These are phyloP conservation scores for Pseudozyma sp. DNA, from an alignment of 1,284 basidiomycete species.

Conservation along the genomic window DNA sequence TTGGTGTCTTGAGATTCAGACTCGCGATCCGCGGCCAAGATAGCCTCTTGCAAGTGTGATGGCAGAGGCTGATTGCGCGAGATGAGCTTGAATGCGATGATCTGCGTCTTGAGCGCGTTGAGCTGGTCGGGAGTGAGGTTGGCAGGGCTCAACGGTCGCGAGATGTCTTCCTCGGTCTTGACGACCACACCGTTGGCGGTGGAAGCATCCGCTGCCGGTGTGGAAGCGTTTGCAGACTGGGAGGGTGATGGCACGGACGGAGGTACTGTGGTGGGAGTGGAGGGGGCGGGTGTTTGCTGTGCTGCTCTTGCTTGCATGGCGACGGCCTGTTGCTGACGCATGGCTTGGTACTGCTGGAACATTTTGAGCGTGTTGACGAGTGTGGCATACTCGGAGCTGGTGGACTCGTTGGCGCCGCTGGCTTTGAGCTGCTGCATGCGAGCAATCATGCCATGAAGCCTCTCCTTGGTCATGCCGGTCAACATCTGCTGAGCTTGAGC, in stretches of 20 bases:
- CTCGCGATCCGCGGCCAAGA: conserved; percentile 70
- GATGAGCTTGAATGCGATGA: conserved; percentile 88
- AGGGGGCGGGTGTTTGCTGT: conserved; percentile 11
- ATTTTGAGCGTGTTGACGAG: conserved; percentile 65
- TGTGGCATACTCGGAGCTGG: conserved; percentile 67
- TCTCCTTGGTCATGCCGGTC: conserved; percentile 66
- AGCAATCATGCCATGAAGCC: conserved; percentile 60
- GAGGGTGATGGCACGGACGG: conserved; percentile 35
- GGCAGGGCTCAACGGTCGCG: conserved; percentile 49
- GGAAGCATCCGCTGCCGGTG: conserved; percentile 24
- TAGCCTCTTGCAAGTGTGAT: conserved; percentile 80
- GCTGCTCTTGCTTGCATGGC: conserved; percentile 46
- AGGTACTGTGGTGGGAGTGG: conserved; percentile 14
- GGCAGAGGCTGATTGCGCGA: conserved; percentile 83
- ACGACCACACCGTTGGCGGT: conserved; percentile 38
- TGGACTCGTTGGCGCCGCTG: conserved; percentile 68
- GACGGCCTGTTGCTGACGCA: conserved; percentile 61
- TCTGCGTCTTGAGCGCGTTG: conserved; percentile 84
- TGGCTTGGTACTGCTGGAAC: conserved; percentile 65
- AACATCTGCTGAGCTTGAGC: conserved; percentile 60
- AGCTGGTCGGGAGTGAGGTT: conserved; percentile 82
- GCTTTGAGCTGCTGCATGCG: conserved; percentile 69
- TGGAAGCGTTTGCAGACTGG: conserved; percentile 21
- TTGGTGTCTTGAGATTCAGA: conserved; percentile 69
- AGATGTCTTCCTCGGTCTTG: conserved; percentile 42